A percentile compares a stretch with the other conserved stretches of the same genome.
Evolutionary conservation across 2,329 filamentous ascomycete genomes (phyloP).

Genomic region (Monilinia fructicola): DNA sequence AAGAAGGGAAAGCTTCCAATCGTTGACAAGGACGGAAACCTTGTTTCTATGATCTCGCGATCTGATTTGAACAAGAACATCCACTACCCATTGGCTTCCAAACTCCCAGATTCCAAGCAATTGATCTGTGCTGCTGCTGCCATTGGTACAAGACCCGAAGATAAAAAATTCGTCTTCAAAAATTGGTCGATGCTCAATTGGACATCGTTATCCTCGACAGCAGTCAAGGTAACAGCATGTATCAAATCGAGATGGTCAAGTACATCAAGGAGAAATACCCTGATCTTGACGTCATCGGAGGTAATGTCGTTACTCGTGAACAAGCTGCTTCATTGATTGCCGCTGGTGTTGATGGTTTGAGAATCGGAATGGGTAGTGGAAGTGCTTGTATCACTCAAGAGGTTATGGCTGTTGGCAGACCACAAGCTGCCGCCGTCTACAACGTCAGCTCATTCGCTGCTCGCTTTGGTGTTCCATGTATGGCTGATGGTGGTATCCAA

Average conservation of each 20-base stretch:
- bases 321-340: conserved; percentile 91
- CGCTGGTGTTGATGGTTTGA: conserved; percentile 91
- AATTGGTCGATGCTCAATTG: conserved; percentile 89
- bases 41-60: conserved; percentile 88
- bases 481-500: conserved; percentile 96
- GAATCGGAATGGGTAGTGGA: conserved; percentile 98
- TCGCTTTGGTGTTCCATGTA: conserved; percentile 93
- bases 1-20: conserved; percentile 99
- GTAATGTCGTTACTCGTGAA: conserved; percentile 97
- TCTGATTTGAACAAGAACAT: conserved; percentile 99
- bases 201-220: conserved; percentile 95
- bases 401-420: conserved; percentile 97
- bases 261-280: conserved; percentile 89
- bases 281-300: conserved; percentile 88
- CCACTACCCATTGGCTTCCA: conserved; percentile 93
- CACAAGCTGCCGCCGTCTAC: conserved; percentile 90
- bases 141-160: conserved; percentile 91
- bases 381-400: conserved; percentile 99
- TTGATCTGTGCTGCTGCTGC: conserved; percentile 92
- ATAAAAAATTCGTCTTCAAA: conserved; percentile 86
- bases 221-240: conserved; percentile 97
- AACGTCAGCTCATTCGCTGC: conserved; percentile 86
- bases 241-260: conserved; percentile 98
- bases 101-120: conserved; percentile 96
- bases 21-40: conserved; percentile 77